phyloP scores from a whole-genome alignment of 176 grass and related monocot species.

The Zizania latifolia region DNA sequence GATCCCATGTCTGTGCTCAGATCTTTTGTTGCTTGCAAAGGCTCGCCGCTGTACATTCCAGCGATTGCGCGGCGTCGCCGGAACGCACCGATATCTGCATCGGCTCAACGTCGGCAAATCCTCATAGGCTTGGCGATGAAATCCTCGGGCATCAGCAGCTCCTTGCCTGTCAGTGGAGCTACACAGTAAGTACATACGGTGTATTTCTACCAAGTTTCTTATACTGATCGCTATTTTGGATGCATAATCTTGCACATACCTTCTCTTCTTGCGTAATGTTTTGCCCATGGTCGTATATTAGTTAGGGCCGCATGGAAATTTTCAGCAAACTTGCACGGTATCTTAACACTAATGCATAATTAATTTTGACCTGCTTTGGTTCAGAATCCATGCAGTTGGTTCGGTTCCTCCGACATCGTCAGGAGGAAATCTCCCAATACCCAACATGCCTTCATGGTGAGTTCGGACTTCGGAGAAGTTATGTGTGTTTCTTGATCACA shows the following conservation, averaged over 20 bases:
- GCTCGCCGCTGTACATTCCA: not conserved
- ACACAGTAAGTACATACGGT: conserved; percentile 10
- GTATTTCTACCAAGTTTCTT: not conserved
- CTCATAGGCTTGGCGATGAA: conserved; percentile 14
- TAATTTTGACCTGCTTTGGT: not conserved
- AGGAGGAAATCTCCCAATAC: conserved; percentile 35
- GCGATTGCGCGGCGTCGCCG: not conserved
- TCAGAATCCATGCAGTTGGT: conserved; percentile 24
- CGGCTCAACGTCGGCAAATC: not conserved
- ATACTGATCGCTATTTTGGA: not conserved
- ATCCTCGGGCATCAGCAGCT: conserved; percentile 14
- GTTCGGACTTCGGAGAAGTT: not conserved
- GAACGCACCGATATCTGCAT: not conserved
- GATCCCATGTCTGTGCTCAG: conserved; percentile 12
- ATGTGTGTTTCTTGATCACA: not conserved
- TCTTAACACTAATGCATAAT: not conserved
- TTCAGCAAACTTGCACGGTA: not conserved
- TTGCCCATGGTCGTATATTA: not conserved
- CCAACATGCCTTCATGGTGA: conserved; percentile 51
- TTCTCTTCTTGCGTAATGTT: not conserved
- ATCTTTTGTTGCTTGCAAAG: not conserved
- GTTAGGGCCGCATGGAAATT: not conserved
- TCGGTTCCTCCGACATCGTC: not conserved
- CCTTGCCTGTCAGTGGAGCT: not conserved
- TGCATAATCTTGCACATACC: not conserved